A percentile compares a stretch with the other conserved stretches of the same genome.
Conservation (phyloP, 2,329 filamentous ascomycete species). For the Cylindrodendrum hubeiense region DNA sequence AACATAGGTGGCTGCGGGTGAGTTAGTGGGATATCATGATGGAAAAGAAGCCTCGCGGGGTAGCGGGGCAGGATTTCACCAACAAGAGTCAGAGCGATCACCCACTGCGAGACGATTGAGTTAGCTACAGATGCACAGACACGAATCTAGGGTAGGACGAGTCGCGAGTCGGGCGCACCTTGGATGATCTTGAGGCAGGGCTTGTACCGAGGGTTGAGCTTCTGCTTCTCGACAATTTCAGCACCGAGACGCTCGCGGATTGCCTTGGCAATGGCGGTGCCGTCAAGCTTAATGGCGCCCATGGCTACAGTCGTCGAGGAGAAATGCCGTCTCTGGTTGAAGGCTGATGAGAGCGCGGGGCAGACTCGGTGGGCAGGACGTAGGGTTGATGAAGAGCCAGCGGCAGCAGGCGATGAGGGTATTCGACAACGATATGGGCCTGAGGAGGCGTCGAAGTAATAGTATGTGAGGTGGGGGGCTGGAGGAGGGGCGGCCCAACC, state of each 20-base stretch:
- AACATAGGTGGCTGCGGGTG: conserved; percentile 86
- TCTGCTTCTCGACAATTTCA: conserved; percentile 86
- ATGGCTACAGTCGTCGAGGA: conserved; percentile 72
- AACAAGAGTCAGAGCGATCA: conserved; percentile 91
- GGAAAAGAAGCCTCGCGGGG: conserved; percentile 17
- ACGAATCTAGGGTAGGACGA: conserved; percentile 7
- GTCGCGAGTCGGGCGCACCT: conserved; percentile 63
- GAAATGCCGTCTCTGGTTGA: conserved; percentile 49
- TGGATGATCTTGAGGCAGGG: conserved; percentile 95
- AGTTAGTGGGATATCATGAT: conserved; percentile 31
- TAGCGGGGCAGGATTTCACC: conserved; percentile 44
- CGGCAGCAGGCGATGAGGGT: conserved; percentile 24
- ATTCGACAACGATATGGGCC: conserved; percentile 27
- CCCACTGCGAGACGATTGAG: conserved; percentile 72
- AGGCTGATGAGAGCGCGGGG: conserved; percentile 8
- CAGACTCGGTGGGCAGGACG: conserved; percentile 18
- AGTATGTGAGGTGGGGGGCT: conserved; percentile 28
- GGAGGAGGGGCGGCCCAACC: conserved; percentile 42
- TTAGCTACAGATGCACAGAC: conserved; percentile 37
- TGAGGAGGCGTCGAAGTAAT: conserved; percentile 25
- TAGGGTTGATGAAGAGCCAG: conserved; percentile 22
- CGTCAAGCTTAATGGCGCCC: conserved; percentile 93
- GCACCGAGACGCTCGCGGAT: conserved; percentile 86
- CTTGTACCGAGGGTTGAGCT: conserved; percentile 86
- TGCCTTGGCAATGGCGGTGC: conserved; percentile 91